Evolutionary conservation across 192 early-diverging fungal species (phyloP).

Genomic region (Coemansia brasiliensis): DNA sequence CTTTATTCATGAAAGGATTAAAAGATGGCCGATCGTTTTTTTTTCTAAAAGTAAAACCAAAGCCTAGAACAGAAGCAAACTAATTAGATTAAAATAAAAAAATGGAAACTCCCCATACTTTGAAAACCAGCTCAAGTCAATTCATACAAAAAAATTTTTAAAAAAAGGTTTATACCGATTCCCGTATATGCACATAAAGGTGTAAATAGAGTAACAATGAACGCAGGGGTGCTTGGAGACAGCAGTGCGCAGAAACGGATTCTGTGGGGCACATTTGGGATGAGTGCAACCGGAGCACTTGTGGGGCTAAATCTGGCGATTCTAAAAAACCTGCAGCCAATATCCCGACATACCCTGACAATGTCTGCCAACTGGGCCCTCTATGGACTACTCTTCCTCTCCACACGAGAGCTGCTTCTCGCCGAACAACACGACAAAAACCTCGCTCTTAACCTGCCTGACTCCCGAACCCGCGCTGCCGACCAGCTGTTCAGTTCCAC

Average conservation of each 20-base stretch:
- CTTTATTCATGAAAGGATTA: too few relatives aligned
- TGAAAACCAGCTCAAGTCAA: too few relatives aligned
- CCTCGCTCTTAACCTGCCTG: constrained; percentile 55
- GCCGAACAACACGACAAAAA: constrained; percentile 58
- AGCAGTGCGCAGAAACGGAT: constrained; percentile 29
- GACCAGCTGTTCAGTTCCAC: constrained; percentile 67
- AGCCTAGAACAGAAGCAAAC: too few relatives aligned
- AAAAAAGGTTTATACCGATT: background rate
- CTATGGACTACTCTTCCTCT: constrained; percentile 34
- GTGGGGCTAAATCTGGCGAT: constrained; percentile 47
- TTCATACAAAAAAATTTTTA: background rate
- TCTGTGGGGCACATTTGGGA: constrained; percentile 26
- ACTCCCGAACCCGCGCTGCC: constrained; percentile 60
- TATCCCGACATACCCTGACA: constrained; percentile 25
- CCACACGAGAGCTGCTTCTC: constrained; percentile 63
- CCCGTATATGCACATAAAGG: too few relatives aligned
- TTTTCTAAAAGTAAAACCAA: too few relatives aligned
- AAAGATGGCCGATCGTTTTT: too few relatives aligned
- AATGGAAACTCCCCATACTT: too few relatives aligned
- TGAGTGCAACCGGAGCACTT: constrained; percentile 23
- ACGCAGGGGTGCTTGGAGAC: constrained; percentile 13
- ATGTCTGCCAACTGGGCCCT: constrained; percentile 51
- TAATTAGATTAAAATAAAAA: too few relatives aligned
- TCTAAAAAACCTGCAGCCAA: constrained; percentile 47
- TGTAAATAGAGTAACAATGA: background rate